Evolutionary conservation across 2,329 filamentous ascomycete genomes (phyloP).

Genomic region (Coniochaeta sp.): DNA sequence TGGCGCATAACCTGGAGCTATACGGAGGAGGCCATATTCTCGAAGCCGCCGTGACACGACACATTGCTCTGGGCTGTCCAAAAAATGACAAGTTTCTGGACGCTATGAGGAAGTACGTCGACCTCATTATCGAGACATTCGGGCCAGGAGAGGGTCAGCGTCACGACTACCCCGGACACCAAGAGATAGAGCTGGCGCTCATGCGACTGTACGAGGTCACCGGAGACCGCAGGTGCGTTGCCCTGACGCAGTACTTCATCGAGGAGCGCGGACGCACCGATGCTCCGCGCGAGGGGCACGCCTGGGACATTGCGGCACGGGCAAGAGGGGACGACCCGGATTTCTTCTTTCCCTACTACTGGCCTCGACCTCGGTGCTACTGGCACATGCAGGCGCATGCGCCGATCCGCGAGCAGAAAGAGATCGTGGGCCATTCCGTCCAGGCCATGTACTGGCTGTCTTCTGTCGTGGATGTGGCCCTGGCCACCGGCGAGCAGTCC

Average conservation of each 20-base stretch:
- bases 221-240: constrained; percentile 24
- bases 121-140: constrained; percentile 41
- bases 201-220: constrained; percentile 27
- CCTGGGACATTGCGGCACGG: constrained; percentile 44
- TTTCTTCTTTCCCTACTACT: constrained; percentile 34
- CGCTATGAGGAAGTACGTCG: constrained; percentile 46
- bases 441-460: constrained; percentile 53
- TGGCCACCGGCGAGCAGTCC: not conserved
- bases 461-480: constrained; percentile 45
- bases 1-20: constrained; percentile 54
- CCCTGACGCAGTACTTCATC: constrained; percentile 48
- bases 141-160: constrained; percentile 38
- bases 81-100: constrained; percentile 41
- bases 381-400: constrained; percentile 50
- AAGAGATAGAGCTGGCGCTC: constrained; percentile 41
- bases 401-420: constrained; percentile 44
- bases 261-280: constrained; percentile 45
- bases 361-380: constrained; percentile 26
- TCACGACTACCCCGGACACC: constrained; percentile 54
- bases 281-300: constrained; percentile 39
- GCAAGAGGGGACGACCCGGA: constrained; percentile 38
- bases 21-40: constrained; percentile 56
- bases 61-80: constrained; percentile 30
- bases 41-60: constrained; percentile 50
- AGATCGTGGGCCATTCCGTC: constrained; percentile 51